A percentile compares a stretch with the other conserved stretches of the same genome.
Conservation (phyloP, 768 basidiomycete genomes). For the Pleurotus djamor region DNA sequence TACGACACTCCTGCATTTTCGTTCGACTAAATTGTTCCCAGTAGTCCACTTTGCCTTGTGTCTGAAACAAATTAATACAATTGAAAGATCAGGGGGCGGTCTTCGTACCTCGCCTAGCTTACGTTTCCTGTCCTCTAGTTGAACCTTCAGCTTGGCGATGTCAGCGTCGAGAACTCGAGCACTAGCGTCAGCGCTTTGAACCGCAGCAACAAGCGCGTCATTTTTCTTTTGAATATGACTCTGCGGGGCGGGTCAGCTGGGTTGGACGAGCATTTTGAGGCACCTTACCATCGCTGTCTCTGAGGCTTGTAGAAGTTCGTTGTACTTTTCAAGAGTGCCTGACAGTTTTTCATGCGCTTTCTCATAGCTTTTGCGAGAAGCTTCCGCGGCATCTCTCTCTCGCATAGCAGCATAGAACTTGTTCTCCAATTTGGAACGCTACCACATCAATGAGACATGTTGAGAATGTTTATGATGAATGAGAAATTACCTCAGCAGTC, state of each 20-base stretch:
- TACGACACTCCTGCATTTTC: conserved; percentile 35
- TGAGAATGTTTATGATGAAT: neutral
- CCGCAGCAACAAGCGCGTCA: conserved; percentile 22
- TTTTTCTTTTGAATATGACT: conserved; percentile 19
- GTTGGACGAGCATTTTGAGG: neutral
- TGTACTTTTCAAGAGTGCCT: conserved; percentile 54
- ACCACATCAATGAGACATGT: neutral
- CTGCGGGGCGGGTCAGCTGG: neutral
- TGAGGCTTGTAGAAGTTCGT: neutral
- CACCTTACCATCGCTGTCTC: neutral
- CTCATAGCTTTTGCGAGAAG: conserved; percentile 64
- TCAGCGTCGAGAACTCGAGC: conserved; percentile 27
- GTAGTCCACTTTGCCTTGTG: conserved; percentile 25
- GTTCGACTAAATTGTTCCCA: conserved; percentile 25
- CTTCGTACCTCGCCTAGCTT: conserved; percentile 35
- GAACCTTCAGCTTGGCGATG: conserved; percentile 25
- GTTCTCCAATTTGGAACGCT: conserved; percentile 97
- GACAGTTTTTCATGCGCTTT: conserved; percentile 47
- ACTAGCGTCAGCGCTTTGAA: conserved; percentile 21
- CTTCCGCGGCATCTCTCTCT: conserved; percentile 80
- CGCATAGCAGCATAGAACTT: conserved; percentile 92
- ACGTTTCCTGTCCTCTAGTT: conserved; percentile 35
- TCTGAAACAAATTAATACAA: conserved; percentile 20
- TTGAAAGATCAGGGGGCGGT: neutral
- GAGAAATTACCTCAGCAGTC: conserved; percentile 60